Base-by-base conservation (phyloP, 2,329 filamentous ascomycete species). In the Calonectria pteridis region DNA sequence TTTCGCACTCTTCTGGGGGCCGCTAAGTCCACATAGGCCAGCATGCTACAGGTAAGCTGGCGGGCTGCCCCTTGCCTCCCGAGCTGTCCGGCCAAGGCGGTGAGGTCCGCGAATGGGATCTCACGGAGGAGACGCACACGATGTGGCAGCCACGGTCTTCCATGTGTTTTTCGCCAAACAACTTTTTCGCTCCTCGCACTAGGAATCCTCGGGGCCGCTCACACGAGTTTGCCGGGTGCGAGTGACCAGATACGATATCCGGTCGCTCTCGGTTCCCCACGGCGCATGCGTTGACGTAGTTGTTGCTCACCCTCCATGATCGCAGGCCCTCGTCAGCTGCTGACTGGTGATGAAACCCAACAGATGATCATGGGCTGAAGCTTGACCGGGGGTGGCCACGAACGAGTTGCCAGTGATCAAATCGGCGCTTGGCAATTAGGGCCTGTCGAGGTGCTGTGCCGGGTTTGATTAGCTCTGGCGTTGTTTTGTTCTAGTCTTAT, bases 41-140 rank as follows among this genome's bases (percentile, higher is more conserved):
- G 28, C 65, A 46, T 35, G 14, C 14, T 43, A 53, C 50, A 16
- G 50, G 50, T 64, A 62, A 63, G 72, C 76, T 69, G 73, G 59
- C 35, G 59, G 35, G 35, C 58, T 64, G 53, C 67, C 67, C 69
- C 75, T 73, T 74, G 67, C 64, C 43, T 71, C 77, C 79, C 79
- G 79, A 80, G 77, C 76, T 72, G 71, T 80, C 77, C 79, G 79
- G 77, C 67, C 65, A 59, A 63, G 69, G 69, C 51, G 75, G 70
- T 71, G 51, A 70, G 65, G 40, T 72, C 77, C 78, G 50, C 79
- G 79, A 80, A 80, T 80, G 73, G 79, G 79, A 80, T 75, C 69
- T 63, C 74, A 65, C 77, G 79, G 77, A 80, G 55, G 66, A 7
- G 43, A 62, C 58, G 43, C 35, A 23, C 58, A 43, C 43, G 37